Evolutionary conservation across 805 yeast genomes (phyloP), one percentile per base, ranked within the genome.

Genomic region (Jamesozyma rosinii): DNA sequence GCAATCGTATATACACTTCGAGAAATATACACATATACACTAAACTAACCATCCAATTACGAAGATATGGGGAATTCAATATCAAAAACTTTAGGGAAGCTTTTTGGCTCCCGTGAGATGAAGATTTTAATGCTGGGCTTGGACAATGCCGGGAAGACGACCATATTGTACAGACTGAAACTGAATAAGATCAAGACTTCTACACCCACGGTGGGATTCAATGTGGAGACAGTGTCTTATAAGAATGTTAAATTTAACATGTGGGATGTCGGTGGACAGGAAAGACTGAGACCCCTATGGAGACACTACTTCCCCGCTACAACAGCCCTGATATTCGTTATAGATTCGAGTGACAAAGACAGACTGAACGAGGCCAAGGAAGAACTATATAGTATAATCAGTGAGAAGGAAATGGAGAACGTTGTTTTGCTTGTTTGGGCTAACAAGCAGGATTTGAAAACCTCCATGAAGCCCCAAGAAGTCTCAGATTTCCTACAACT

Each of bases 231-330:
- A 3, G 85, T 85, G 49, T 78, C 83, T 45, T 84, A 81, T 64
- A 82, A 81, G 61, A 83, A 83, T 62, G 81, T 84, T 45, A 79
- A 83, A 44, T 83, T 85, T 68, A 86, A 87, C 47, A 88, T 85
- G 59, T 85, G 95, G 95, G 95, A 85, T 64, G 92, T 92, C 48
- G 97, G 97, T 67, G 97, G 96, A 61, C 97, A 87, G 69, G 94
- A 84, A 57, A 72, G 94, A 63, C 76, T 88, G 53, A 77, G 96
- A 59, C 95, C 94, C 0, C 71, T 89, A 45, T 89, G 97, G 97
- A 79, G 96, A 64, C 96, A 89, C 61, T 89, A 89, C 66, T 87
- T 83, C 65, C 84, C 95, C 11, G 95, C 95, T 32, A 86, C 96
- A 4, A 83, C 87, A 59, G 95, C 95, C 9, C 72, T 89, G 45